These are phyloP conservation scores for Rhynchosporium agropyri DNA, from an alignment of 2,329 filamentous ascomycete genomes.

Conservation along the genomic window DNA sequence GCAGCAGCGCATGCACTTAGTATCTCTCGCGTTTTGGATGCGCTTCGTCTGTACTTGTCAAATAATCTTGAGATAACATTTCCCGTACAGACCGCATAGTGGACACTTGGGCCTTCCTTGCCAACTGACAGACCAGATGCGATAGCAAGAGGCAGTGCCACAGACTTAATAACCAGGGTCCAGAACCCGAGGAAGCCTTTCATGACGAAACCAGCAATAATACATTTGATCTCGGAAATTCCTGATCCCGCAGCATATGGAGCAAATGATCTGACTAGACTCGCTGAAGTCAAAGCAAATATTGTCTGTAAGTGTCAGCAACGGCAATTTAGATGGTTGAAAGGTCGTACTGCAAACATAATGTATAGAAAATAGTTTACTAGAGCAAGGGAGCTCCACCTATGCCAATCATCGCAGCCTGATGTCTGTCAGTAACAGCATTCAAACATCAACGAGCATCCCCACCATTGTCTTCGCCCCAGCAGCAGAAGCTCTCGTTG, in stretches of 20 bases:
- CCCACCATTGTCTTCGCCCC: conserved; percentile 84
- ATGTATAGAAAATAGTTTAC: conserved; percentile 90
- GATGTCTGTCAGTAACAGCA: conserved; percentile 33
- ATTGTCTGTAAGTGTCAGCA: conserved; percentile 54
- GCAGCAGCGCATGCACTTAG: conserved; percentile 92
- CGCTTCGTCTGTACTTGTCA: conserved; percentile 87
- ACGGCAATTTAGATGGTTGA: background rate
- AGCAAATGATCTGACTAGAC: conserved; percentile 85
- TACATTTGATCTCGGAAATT: conserved; percentile 99
- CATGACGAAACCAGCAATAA: conserved; percentile 99
- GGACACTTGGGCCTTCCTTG: conserved; percentile 97
- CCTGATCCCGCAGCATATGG: conserved; percentile 96
- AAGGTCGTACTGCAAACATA: conserved; percentile 68
- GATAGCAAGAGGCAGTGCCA: conserved; percentile 88
- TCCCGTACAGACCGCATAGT: conserved; percentile 96
- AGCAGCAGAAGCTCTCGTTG: conserved; percentile 97
- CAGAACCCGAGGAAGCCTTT: conserved; percentile 93
- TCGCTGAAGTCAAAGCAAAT: conserved; percentile 81
- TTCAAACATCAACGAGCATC: background rate
- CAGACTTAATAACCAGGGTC: conserved; percentile 92
- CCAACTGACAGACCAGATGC: conserved; percentile 92
- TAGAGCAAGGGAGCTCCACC: conserved; percentile 78
- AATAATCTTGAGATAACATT: conserved; percentile 96
- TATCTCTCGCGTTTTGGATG: conserved; percentile 93
- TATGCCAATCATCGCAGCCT: conserved; percentile 87